Conservation (phyloP, 148 eudicot genomes). For the Beta vulgaris region DNA sequence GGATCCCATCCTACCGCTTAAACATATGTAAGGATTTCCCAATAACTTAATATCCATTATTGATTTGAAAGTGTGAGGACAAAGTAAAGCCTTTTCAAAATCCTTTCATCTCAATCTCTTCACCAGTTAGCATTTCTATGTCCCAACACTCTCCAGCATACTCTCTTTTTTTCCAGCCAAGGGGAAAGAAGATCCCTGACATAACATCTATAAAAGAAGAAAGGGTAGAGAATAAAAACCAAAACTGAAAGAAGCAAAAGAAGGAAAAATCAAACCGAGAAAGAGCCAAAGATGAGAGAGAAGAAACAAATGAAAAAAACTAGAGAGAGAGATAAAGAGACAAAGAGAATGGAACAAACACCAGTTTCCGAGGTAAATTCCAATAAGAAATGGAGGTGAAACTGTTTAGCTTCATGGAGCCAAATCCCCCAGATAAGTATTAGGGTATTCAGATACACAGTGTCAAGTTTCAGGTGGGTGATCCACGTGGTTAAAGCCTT, state of each 20-base stretch:
- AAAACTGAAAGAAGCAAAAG: not conserved
- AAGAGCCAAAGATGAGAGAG: not conserved
- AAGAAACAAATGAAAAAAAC: not conserved
- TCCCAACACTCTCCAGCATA: not conserved
- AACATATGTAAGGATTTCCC: too few relatives aligned
- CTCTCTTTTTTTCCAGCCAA: too few relatives aligned
- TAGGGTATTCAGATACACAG: not conserved
- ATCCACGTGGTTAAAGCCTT: not conserved
- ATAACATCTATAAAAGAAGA: too few relatives aligned
- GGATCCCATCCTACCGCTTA: too few relatives aligned
- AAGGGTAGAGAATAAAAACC: not conserved
- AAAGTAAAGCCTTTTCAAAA: too few relatives aligned
- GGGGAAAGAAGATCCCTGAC: not conserved
- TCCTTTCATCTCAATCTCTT: too few relatives aligned
- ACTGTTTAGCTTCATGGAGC: not conserved
- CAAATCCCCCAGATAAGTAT: not conserved
- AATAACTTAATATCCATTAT: too few relatives aligned
- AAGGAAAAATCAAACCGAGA: not conserved
- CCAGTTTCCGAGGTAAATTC: too few relatives aligned
- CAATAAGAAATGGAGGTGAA: too few relatives aligned
- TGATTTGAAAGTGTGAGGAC: too few relatives aligned
- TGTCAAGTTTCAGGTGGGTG: not conserved
- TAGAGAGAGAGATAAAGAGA: too few relatives aligned
- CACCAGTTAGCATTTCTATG: too few relatives aligned
- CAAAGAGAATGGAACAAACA: not conserved